phyloP scores from a whole-genome alignment of 1,284 basidiomycete species.

The Waitea zeae region DNA sequence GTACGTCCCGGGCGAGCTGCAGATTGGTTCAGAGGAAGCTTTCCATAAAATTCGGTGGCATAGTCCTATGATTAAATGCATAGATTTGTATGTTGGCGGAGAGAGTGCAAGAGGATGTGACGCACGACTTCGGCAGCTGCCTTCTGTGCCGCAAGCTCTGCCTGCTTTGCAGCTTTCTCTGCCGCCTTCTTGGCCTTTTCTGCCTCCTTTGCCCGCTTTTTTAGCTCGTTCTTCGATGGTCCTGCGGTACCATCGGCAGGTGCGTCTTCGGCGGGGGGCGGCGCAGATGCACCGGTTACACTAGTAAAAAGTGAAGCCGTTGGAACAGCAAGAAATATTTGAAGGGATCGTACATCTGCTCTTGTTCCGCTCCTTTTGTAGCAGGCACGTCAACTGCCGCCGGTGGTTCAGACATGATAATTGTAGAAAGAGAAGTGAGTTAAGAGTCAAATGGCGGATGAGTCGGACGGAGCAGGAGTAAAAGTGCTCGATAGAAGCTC shows the following conservation, averaged over 20 bases:
- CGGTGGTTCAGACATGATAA: conserved; percentile 2
- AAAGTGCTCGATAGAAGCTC: too few species aligned
- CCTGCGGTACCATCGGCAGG: conserved; percentile 13
- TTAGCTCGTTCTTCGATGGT: conserved; percentile 81
- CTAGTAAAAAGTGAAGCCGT: not conserved
- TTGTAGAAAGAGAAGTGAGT: not conserved
- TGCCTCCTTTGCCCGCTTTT: conserved; percentile 84
- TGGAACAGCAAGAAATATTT: conserved; percentile 1
- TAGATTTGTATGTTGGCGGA: conserved; percentile 2
- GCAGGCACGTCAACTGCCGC: conserved; percentile 1
- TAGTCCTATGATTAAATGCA: conserved; percentile 40
- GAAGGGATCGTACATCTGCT: conserved; percentile 1
- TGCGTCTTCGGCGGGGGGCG: conserved; percentile 2
- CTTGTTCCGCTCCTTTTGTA: conserved; percentile 5
- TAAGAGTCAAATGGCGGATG: too few species aligned
- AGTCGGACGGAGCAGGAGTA: too few species aligned
- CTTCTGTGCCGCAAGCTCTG: conserved; percentile 60
- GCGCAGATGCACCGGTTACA: not conserved
- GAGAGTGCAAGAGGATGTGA: conserved; percentile 1
- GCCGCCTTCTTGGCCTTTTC: conserved; percentile 89
- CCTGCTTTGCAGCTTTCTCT: conserved; percentile 65
- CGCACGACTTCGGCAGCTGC: conserved; percentile 58
- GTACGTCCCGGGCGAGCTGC: conserved; percentile 43
- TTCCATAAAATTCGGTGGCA: conserved; percentile 78
- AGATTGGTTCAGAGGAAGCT: conserved; percentile 85